Evolutionary conservation across 2,329 filamentous ascomycete genomes (phyloP).

Genomic region (Penicillium capsulatum): DNA sequence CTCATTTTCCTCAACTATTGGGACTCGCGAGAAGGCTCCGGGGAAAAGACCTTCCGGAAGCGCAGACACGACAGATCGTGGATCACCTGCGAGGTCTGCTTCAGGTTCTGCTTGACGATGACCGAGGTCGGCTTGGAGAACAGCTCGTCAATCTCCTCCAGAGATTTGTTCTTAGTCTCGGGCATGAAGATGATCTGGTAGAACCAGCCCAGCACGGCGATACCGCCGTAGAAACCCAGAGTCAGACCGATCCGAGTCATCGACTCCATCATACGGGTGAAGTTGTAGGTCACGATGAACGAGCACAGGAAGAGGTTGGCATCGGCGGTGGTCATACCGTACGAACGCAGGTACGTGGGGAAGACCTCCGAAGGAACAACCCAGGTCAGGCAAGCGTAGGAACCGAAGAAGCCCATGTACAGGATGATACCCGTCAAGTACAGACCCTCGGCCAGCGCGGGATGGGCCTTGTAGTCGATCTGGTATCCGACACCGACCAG

Average conservation of each 20-base stretch:
- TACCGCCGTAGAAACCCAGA: conserved; percentile 70
- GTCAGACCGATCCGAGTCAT: conserved; percentile 63
- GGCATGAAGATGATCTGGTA: conserved; percentile 74
- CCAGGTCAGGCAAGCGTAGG: conserved; percentile 62
- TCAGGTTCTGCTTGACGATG: conserved; percentile 57
- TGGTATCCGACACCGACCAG: conserved; percentile 63
- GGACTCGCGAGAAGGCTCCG: too few species aligned
- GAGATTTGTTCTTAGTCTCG: conserved; percentile 65
- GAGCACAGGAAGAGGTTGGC: conserved; percentile 66
- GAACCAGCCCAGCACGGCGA: conserved; percentile 65
- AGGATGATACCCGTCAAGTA: conserved; percentile 59
- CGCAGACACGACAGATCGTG: conserved; percentile 44
- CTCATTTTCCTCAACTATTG: too few species aligned
- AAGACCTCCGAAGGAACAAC: conserved; percentile 66
- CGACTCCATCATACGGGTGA: conserved; percentile 63
- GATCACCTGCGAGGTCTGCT: conserved; percentile 44
- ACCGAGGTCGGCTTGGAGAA: conserved; percentile 61
- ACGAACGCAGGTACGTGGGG: conserved; percentile 66
- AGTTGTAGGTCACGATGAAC: conserved; percentile 74
- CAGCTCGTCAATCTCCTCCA: conserved; percentile 68
- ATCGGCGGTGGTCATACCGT: conserved; percentile 69
- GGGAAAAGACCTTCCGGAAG: conserved; percentile 47
- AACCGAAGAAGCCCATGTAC: conserved; percentile 67
- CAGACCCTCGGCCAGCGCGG: conserved; percentile 51
- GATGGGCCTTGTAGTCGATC: conserved; percentile 47